Conservation (phyloP, 2,329 filamentous ascomycete species). For the Colletotrichum musae region DNA sequence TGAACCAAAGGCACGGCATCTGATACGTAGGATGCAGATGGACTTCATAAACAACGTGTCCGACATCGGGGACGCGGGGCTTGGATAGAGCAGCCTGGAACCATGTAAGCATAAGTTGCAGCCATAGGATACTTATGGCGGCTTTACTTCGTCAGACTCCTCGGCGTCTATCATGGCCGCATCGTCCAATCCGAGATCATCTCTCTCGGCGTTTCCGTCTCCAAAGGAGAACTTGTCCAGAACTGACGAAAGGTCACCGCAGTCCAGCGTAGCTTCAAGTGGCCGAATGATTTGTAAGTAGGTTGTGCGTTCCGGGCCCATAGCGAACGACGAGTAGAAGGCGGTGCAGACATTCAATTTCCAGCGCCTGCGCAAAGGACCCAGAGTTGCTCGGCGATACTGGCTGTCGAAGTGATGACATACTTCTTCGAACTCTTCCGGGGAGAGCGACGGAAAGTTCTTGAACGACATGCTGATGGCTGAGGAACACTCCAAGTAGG, state of each 20-base stretch:
- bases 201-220: conserved; percentile 37
- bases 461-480: conserved; percentile 50
- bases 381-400: conserved; percentile 72
- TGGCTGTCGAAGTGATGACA: conserved; percentile 74
- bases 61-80: conserved; percentile 51
- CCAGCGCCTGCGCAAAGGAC: conserved; percentile 67
- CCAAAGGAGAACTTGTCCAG: conserved; percentile 63
- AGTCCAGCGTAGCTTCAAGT: conserved; percentile 60
- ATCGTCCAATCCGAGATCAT: conserved; percentile 52
- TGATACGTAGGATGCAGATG: conserved; percentile 82
- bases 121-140: conserved; percentile 1
- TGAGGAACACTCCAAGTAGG: neutral
- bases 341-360: conserved; percentile 68
- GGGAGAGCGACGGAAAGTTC: conserved; percentile 73
- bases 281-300: conserved; percentile 71
- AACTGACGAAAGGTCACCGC: conserved; percentile 61
- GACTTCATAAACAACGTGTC: conserved; percentile 79
- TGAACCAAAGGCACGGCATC: conserved; percentile 84
- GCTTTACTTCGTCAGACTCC: conserved; percentile 64
- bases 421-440: conserved; percentile 74
- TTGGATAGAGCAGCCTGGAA: conserved; percentile 58
- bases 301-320: conserved; percentile 62
- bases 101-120: conserved; percentile 19
- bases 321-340: conserved; percentile 60
- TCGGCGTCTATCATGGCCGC: conserved; percentile 65